phyloP scores from a whole-genome alignment of 352 stramenopile genomes.

The Globisporangium uncinulatum region DNA sequence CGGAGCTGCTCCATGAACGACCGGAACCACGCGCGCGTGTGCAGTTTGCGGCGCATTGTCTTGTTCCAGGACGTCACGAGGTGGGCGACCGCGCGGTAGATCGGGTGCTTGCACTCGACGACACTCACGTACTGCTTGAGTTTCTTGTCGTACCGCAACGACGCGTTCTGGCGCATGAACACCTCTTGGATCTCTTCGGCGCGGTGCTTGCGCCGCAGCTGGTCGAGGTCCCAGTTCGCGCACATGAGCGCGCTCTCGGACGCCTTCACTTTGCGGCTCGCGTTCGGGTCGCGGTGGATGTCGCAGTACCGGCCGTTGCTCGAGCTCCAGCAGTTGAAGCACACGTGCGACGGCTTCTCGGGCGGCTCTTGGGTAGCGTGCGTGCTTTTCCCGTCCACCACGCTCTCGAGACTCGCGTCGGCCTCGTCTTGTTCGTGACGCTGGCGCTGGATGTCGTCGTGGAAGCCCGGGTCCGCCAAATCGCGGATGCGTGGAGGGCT shows the following conservation, averaged over 20 bases:
- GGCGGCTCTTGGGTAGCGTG: background rate
- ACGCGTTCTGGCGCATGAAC: constrained; percentile 85
- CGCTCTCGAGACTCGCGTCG: background rate
- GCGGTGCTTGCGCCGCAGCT: constrained; percentile 79
- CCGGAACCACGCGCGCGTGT: constrained; percentile 83
- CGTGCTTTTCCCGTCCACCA: background rate
- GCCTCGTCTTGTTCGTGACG: background rate
- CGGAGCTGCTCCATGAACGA: constrained; percentile 88
- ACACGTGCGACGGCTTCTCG: constrained; percentile 24
- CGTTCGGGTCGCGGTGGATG: constrained; percentile 38
- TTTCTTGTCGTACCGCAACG: constrained; percentile 82
- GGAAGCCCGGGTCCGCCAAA: constrained; percentile 66
- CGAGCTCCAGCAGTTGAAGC: constrained; percentile 94
- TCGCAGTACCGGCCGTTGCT: constrained; percentile 83
- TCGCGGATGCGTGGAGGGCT: constrained; percentile 54
- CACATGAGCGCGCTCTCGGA: constrained; percentile 87
- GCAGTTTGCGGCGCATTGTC: constrained; percentile 79
- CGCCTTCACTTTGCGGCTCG: constrained; percentile 41
- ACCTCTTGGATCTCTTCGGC: constrained; percentile 92
- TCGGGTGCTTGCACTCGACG: constrained; percentile 86
- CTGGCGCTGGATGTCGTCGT: constrained; percentile 19
- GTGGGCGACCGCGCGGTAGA: constrained; percentile 78
- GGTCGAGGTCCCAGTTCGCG: constrained; percentile 89
- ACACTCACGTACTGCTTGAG: constrained; percentile 88
- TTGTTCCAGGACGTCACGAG: constrained; percentile 76